Base-by-base conservation (phyloP, 73 alveolate species). In the Paramecium biaurelia region DNA sequence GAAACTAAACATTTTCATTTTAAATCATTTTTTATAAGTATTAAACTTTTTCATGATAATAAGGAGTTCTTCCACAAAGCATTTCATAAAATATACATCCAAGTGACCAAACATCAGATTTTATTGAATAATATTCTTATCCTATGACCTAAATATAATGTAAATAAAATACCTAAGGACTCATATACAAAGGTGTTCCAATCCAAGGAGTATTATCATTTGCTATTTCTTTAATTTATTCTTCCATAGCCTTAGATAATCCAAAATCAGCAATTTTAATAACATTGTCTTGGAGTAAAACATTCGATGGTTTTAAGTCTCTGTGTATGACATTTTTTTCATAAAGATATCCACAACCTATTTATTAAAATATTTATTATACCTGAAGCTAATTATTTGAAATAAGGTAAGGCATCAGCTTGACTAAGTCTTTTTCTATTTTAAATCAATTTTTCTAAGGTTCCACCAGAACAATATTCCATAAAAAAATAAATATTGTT, bases 61-160 rank as follows among this genome's bases (percentile, higher is more conserved):
- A 89, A 11, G 94, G 94, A 38, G 94, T 89, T 82, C 41, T 70
- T 72, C 94, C 94, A 72, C 49, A 89, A 18, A 89, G 94, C 94
- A 89, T 89, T 35, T 89, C 94, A 43, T 89, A 89, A 43, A 89
- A 89, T 70, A 89, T 89, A 18, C 85, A 70, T 24, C 94, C 90
- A 38, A 89, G 56, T 28, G 92, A 89, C 94, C 94, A 89, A 21
- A 67, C 76, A 34, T 89, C 92, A 4, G 76, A 14, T 21, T 79
- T 79, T 38, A 79, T 79, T 47, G 90, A 79, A 79, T 79, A 79
- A 20, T 79, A 37, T 24, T 79, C 90, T 79, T 79, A 24, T 15
- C 76, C 76, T 11, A 79, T 79, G 3, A 79, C 90, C 90, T 79
- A 24, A 43, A 41, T 1, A 43, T 41, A 14, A 9, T 42, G 9